Evolutionary conservation across 768 basidiomycete species (phyloP).

Genomic region (Lactarius trivialis): DNA sequence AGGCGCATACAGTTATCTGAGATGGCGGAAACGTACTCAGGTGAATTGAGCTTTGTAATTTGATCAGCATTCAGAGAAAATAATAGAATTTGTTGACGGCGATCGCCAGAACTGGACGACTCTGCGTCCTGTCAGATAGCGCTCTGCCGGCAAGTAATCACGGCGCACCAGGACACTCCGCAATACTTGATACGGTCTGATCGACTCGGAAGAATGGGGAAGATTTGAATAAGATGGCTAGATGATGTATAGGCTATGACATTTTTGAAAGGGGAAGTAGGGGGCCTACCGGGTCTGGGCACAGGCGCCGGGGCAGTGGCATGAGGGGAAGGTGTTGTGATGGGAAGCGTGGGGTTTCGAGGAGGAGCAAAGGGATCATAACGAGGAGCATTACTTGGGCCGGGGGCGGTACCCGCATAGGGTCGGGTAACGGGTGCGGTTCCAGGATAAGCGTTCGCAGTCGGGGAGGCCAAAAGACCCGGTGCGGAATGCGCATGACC

Average conservation of each 20-base stretch:
- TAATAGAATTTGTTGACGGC: constrained; percentile 51
- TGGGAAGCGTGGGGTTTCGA: constrained; percentile 15
- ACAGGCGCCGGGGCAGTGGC: neutral
- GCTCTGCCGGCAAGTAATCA: neutral
- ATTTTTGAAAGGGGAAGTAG: neutral
- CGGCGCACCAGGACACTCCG: constrained; percentile 73
- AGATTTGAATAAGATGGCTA: constrained; percentile 69
- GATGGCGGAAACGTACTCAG: constrained; percentile 27
- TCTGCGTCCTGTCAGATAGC: constrained; percentile 37
- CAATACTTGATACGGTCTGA: constrained; percentile 54
- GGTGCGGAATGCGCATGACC: constrained; percentile 11
- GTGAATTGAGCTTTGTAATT: constrained; percentile 47
- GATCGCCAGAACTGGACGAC: constrained; percentile 71
- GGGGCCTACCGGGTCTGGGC: constrained; percentile 4
- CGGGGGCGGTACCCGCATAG: constrained; percentile 25
- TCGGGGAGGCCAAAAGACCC: neutral
- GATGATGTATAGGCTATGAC: constrained; percentile 20
- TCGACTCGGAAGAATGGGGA: constrained; percentile 74
- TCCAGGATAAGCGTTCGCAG: constrained; percentile 5
- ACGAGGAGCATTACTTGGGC: constrained; percentile 36
- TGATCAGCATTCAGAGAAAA: constrained; percentile 69
- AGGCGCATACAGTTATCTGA: neutral
- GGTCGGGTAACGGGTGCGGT: constrained; percentile 5
- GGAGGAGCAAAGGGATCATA: constrained; percentile 37
- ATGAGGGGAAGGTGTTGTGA: constrained; percentile 1